Conservation (phyloP, 2,329 filamentous ascomycete genomes). For the Penicillium vulpinum region DNA sequence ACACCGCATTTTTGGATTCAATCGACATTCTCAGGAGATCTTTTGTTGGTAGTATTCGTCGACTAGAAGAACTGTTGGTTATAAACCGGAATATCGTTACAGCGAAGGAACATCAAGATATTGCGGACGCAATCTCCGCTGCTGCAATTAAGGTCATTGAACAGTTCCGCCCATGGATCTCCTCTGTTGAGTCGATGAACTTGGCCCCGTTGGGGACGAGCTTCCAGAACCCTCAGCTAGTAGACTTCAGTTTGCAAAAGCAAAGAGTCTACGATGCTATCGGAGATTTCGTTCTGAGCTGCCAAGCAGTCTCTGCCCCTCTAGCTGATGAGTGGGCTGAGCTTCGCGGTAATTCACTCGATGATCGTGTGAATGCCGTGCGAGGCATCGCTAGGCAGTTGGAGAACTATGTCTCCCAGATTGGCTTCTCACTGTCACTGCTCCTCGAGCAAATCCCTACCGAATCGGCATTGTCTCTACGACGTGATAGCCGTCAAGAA, state of each 20-base stretch:
- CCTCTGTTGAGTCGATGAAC: slow-evolving; percentile 88
- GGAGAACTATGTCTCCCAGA: slow-evolving; percentile 81
- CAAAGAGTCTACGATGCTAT: slow-evolving; percentile 92
- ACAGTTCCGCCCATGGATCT: slow-evolving; percentile 84
- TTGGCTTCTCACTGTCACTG: slow-evolving; percentile 83
- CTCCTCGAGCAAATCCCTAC: slow-evolving; percentile 75
- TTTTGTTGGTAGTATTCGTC: slow-evolving; percentile 80
- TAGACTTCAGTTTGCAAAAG: slow-evolving; percentile 86
- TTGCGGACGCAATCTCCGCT: slow-evolving; percentile 79
- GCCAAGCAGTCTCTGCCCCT: slow-evolving; percentile 88
- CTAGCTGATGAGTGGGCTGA: slow-evolving; percentile 95
- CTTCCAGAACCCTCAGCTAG: slow-evolving; percentile 79
- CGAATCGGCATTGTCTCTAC: slow-evolving; percentile 50
- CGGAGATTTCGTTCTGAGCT: slow-evolving; percentile 81
- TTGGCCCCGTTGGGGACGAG: slow-evolving; percentile 74
- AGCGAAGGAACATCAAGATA: slow-evolving; percentile 71
- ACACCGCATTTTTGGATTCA: slow-evolving; percentile 74
- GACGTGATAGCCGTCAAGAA: slow-evolving; percentile 40
- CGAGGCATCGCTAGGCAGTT: slow-evolving; percentile 74
- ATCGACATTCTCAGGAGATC: slow-evolving; percentile 83
- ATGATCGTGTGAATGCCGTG: slow-evolving; percentile 80
- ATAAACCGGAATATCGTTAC: slow-evolving; percentile 80
- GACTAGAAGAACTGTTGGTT: slow-evolving; percentile 79
- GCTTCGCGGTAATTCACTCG: slow-evolving; percentile 82
- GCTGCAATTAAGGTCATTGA: slow-evolving; percentile 80